A percentile compares a stretch with the other conserved stretches of the same genome.
Conservation (phyloP, 1,284 basidiomycete genomes). For the Cryptococcus maquisensis region DNA sequence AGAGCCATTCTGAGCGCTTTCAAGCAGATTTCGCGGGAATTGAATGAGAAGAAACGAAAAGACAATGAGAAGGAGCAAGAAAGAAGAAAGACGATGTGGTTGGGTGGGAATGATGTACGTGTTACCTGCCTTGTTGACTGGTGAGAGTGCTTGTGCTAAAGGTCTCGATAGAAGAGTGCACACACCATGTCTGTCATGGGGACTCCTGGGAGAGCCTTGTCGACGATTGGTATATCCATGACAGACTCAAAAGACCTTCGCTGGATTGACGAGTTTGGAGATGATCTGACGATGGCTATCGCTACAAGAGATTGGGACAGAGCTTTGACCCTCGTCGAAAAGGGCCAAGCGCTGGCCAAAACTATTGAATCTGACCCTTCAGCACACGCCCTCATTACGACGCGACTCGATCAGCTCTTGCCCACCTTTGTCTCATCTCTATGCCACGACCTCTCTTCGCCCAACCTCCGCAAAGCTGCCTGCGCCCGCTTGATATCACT, state of each 20-base stretch:
- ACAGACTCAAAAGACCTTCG: slow-evolving; percentile 66
- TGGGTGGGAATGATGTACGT: slow-evolving; percentile 55
- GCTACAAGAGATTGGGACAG: slow-evolving; percentile 84
- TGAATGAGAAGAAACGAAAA: slow-evolving; percentile 78
- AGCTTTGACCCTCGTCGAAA: slow-evolving; percentile 76
- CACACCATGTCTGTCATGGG: slow-evolving; percentile 44
- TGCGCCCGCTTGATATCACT: slow-evolving; percentile 69
- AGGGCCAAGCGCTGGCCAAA: slow-evolving; percentile 58
- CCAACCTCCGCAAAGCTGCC: slow-evolving; percentile 71
- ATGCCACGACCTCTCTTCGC: slow-evolving; percentile 66
- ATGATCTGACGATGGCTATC: slow-evolving; percentile 86
- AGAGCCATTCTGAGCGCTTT: slow-evolving; percentile 78
- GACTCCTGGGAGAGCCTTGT: slow-evolving; percentile 63
- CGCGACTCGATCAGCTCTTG: slow-evolving; percentile 66
- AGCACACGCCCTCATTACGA: slow-evolving; percentile 31
- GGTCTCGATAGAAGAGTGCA: slow-evolving; percentile 2
- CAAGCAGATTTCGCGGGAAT: slow-evolving; percentile 85
- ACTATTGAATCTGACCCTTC: slow-evolving; percentile 51
- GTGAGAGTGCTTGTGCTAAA: background rate
- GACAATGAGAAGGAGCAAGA: slow-evolving; percentile 89
- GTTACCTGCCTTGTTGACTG: background rate
- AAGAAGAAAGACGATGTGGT: slow-evolving; percentile 74
- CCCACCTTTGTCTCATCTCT: slow-evolving; percentile 68
- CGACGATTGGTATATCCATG: slow-evolving; percentile 57
- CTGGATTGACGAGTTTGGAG: slow-evolving; percentile 85